Base-by-base conservation (phyloP, 2,329 filamentous ascomycete genomes). In the Aspergillus spinulosporus region DNA sequence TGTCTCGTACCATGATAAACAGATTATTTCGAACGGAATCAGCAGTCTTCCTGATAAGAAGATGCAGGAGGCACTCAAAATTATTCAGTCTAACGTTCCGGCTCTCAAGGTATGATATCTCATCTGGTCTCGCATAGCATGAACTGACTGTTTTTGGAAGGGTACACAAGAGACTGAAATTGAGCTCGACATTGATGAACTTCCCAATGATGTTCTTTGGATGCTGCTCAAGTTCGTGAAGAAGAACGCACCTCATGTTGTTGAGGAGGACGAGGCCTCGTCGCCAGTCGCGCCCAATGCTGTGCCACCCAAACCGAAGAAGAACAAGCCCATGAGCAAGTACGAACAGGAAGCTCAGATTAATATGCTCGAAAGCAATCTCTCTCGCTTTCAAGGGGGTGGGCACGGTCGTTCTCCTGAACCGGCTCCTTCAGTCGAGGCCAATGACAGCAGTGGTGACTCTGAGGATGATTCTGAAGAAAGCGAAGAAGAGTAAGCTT, bases 21-120 rank as follows among this genome's bases (percentile, higher is more conserved):
- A 94, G 56, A 85, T 92, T 62, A 95, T 99, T 56, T 93, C 91
- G 1, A 87, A 88, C 57, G 89, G 89, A 11, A 94, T 96, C 61
- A 89, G 88, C 65, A 87, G 87, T 60, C 84, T 97, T 56, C 87
- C 92, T 14, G 88, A 88, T 49, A 80, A 81, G n/a, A 86, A 90
- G 63, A 88, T 96, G 68, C 83, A 87, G 49, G 85, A 86, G 63
- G 91, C 93, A 0, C 90, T 97, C 32, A 85, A 88, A 58, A 92
- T 97, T 60, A 97, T 99, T 69, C 91, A 95, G 72, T 85, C 85
- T 62, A 93, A 96, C 63, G 74, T 90, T 78, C 77, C 90, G 76
- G 80, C 88, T 80, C 80, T 94, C 78, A 82, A 84, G 80, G 82
- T 78, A 72, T 70, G 73, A 67, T 56, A 45, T 52, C 2, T 43